A percentile compares a stretch with the other conserved stretches of the same genome.
phyloP scores from a whole-genome alignment of 306 rosid species.

The Castanea mollissima region DNA sequence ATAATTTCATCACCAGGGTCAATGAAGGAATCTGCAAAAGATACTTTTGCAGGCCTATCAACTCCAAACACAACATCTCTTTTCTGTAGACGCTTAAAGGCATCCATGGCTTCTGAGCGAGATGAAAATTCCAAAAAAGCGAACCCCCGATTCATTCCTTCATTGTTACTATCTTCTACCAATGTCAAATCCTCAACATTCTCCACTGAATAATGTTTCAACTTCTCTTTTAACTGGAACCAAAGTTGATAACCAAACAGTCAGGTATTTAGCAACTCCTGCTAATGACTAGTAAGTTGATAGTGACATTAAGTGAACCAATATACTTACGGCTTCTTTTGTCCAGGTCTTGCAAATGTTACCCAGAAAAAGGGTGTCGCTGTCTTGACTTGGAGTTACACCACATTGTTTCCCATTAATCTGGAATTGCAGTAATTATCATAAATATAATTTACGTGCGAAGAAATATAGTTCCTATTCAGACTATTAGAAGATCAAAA shows the following conservation, averaged over 20 bases:
- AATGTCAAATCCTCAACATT: slow-evolving; percentile 89
- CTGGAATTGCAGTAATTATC: slow-evolving; percentile 59
- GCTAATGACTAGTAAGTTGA: slow-evolving; percentile 18
- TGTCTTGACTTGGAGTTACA: slow-evolving; percentile 95
- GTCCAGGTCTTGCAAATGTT: slow-evolving; percentile 98
- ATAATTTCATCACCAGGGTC: slow-evolving; percentile 98
- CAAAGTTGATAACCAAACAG: slow-evolving; percentile 27
- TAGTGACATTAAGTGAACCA: slow-evolving; percentile 18
- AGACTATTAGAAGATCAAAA: slow-evolving; percentile 29
- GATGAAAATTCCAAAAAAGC: slow-evolving; percentile 94
- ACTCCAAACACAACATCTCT: slow-evolving; percentile 95
- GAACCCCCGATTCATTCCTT: slow-evolving; percentile 92
- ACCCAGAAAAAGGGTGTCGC: slow-evolving; percentile 94
- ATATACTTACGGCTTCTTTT: slow-evolving; percentile 86
- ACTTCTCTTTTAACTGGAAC: slow-evolving; percentile 85
- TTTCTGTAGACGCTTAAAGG: slow-evolving; percentile 88
- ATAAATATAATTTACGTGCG: slow-evolving; percentile 26
- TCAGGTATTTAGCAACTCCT: slow-evolving; percentile 40
- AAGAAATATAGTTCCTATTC: slow-evolving; percentile 25
- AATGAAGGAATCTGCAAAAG: slow-evolving; percentile 96
- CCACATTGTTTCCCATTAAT: slow-evolving; percentile 96
- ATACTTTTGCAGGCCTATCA: slow-evolving; percentile 96
- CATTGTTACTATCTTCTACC: slow-evolving; percentile 86
- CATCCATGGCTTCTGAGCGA: slow-evolving; percentile 98
- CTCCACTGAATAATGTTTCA: slow-evolving; percentile 89